Evolutionary conservation across 495 filamentous ascomycete genomes (phyloP), one percentile per base, ranked within the genome.

Genomic region (Neurospora tetraspora): DNA sequence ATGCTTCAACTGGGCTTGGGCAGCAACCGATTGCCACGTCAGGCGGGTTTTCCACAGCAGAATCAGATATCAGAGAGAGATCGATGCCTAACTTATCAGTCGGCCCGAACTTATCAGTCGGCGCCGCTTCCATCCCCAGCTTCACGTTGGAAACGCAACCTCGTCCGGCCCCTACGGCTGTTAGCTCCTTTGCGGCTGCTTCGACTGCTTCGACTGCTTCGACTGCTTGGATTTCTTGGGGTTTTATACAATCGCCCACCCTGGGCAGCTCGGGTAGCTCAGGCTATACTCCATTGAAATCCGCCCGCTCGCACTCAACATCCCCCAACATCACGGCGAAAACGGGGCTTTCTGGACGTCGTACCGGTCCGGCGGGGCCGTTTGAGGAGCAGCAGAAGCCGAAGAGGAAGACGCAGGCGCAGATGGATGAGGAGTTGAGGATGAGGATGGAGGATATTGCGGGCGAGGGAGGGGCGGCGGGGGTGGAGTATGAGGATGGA

Each of bases 401-500:
- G 0, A 79, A 76, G 40, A 71, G 75, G 43, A 83, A 81, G 78
- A 88, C 88, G 1, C 82, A 89, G 70, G 82, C 86, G 31, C 82
- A 94, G 75, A 78, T 88, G 31, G 92, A 96, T 78, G 87, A 90
- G 68, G 91, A 93, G 74, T 80, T 96, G 7, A 84, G 83, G 34
- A 78, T 85, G 73, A 91, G 90, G 75, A 86, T 94, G 71, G 89
- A 91, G 74, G 87, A 87, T 20, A 85, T 93, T 18, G 86, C 91
- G 1, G 92, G 93, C 4, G 92, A 90, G 20, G 93, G 93, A 38
- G 93, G 93, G 8, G 88, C 85, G 45, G 85, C 91, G n/a, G 93
- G 93, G 2, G 83, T 94, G 10, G 93, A 95, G 81, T 89, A 91
- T 74, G 92, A 94, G 78, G 87, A 94, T 75, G 93, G 93, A 0